Conservation (phyloP, 768 basidiomycete species). For the Collybia nuda region DNA sequence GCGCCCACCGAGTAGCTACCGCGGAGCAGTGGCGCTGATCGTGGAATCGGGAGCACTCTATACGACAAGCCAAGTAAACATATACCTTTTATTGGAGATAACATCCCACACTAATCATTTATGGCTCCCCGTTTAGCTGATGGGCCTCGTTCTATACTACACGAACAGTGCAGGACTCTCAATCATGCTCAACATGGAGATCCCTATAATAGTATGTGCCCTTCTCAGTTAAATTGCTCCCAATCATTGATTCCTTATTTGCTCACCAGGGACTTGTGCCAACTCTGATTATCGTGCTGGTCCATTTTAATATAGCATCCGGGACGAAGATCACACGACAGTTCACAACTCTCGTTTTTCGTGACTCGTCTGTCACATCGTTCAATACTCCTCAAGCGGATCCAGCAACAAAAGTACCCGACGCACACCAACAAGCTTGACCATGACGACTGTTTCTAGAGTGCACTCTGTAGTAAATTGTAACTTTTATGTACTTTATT, state of each 20-base stretch:
- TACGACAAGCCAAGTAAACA: conserved; percentile 6
- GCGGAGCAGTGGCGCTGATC: conserved; percentile 7
- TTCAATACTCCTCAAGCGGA: too few species aligned
- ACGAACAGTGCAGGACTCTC: conserved; percentile 9
- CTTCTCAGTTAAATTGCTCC: too few species aligned
- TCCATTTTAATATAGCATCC: conserved; percentile 7
- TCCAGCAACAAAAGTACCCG: too few species aligned
- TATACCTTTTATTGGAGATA: background rate
- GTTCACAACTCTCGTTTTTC: too few species aligned
- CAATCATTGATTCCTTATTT: background rate
- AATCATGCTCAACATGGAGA: conserved; percentile 11
- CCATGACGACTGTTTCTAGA: too few species aligned
- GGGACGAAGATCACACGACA: too few species aligned
- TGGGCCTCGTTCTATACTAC: conserved; percentile 10
- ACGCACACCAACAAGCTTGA: too few species aligned
- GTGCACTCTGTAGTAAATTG: too few species aligned
- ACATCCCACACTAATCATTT: background rate
- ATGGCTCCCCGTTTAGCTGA: conserved; percentile 1
- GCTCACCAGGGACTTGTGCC: conserved; percentile 14
- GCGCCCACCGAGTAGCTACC: conserved; percentile 1
- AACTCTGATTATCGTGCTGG: conserved; percentile 15
- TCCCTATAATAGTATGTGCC: conserved; percentile 12
- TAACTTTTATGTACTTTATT: too few species aligned
- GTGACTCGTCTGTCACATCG: too few species aligned
- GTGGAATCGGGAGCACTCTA: conserved; percentile 13